Base-by-base conservation (phyloP, 164 flowering plant genomes). In the Stephania japonica region DNA sequence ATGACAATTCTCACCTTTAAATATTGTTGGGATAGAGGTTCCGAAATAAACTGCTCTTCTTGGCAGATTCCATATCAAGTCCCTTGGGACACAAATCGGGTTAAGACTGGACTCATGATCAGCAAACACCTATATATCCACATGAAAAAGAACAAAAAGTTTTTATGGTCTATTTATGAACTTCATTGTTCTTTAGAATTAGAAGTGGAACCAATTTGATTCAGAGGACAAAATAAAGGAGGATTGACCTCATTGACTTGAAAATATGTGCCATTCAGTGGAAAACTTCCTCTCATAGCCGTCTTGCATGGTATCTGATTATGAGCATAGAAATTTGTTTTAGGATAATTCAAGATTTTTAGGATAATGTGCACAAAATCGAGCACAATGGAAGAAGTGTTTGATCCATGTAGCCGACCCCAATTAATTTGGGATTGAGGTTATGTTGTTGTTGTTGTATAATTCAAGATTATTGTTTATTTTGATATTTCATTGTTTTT, bases 211-310 rank as follows among this genome's bases (percentile, higher is more conserved):
- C 24, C 13, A 63, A 25, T 32, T 32, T 32, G 38, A 7, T 59
- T 59, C 64, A 19, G 53, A 47, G 32, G 71, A 61, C 9, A 25
- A 14, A 24, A 69, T 12, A 24, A 62, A 66, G 3, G 62, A 67
- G 32, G 19, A 42, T 23, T 76, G 78, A 96, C 99, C 99, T 96
- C 99, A 66, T 96, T 96, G n/a, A 92, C 97, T 84, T 96, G 99
- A 71, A 96, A 96, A 68, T 96, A 96, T 63, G 99, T 96, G 26
- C 98, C 99, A 78, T 96, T 96, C 9, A 96, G 90, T 19, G 98
- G 98, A 79, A 92, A 92, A 72, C 96, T 91, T 64, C 98, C 98
- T 78, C 89, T 88, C 96, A 92, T 91, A 75, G 98, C 96, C 64
- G 98, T 91, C 70, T 91, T 80, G 73, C 94, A 87, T 72, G 98